Base-by-base conservation (phyloP, 2,329 filamentous ascomycete genomes). In the Colletotrichum sp. region DNA sequence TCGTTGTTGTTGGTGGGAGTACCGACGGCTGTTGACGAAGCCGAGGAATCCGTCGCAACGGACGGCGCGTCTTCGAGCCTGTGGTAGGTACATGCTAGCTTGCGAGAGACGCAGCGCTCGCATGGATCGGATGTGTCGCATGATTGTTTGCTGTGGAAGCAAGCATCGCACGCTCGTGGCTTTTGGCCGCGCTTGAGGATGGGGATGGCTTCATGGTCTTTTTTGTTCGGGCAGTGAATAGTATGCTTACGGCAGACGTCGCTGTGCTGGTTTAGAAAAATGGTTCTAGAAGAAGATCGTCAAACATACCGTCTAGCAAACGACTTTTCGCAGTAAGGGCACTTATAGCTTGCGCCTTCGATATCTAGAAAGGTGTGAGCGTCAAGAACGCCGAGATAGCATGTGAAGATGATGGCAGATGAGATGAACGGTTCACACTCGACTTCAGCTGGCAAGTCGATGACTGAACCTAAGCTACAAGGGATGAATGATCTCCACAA, bases 241-340 rank as follows among this genome's bases (percentile, higher is more conserved):
- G 78, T 75, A 68, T 82, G 81, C 59, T 81, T 81, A 12, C 80
- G 78, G 73, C 80, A 82, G 18, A 82, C 81, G 62, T 80, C 79
- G 30, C 78, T 79, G 34, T 7, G 7, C 21, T 15, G 9, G 28
- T 18, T 34, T 9, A 69, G 55, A 24, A 18, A 32, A 36, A 3
- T 30, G n/a, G 28, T 15, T 7, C n/a, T 34, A 21, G 32, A 18
- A 13, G 3, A 44, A 18, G 36, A 15, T 26, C 12, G 39, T 7
- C 9, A 5, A 28, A 70, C 71, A 10, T 77, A 79, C 79, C 78
- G 77, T 72, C 79, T 75, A 13, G 69, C 72, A 62, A 79, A 80
- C 15, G 73, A 69, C 32, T 80, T 80, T 5, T 71, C 71, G 28
- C 79, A 80, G 21, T 79, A 80, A 7, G 66, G 67, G 34, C 79